Conservation (phyloP, 441 rosid species). For the Populus hybrid region DNA sequence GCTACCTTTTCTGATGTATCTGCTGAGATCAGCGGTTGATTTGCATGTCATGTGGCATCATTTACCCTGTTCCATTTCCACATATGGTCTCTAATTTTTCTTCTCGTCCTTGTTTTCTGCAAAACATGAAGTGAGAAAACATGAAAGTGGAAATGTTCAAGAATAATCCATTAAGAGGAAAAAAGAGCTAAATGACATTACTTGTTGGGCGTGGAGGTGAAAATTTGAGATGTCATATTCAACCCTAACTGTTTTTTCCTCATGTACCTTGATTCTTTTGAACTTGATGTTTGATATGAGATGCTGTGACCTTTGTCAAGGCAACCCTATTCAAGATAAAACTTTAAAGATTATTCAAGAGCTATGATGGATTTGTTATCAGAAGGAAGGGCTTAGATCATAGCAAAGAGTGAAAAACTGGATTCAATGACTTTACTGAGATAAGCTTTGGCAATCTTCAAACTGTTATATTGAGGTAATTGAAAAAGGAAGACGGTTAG, state of each 20-base stretch:
- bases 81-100: not conserved
- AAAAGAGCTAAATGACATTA: not conserved
- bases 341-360: not conserved
- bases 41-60: not conserved
- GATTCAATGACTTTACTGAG: not conserved
- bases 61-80: not conserved
- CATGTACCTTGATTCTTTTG: not conserved
- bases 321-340: not conserved
- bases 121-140: not conserved
- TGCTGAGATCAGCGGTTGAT: not conserved
- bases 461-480: not conserved
- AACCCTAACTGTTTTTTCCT: not conserved
- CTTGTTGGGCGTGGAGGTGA: not conserved
- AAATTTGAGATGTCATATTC: not conserved
- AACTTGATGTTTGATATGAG: not conserved
- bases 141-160: not conserved
- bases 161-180: not conserved
- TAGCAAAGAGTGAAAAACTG: not conserved
- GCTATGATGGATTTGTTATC: not conserved
- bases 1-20: not conserved
- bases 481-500: not conserved
- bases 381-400: not conserved
- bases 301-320: not conserved
- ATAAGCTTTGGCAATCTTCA: not conserved
- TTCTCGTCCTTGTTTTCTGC: not conserved